Base-by-base conservation (phyloP, 2,329 filamentous ascomycete species). In the Onygena corvina region DNA sequence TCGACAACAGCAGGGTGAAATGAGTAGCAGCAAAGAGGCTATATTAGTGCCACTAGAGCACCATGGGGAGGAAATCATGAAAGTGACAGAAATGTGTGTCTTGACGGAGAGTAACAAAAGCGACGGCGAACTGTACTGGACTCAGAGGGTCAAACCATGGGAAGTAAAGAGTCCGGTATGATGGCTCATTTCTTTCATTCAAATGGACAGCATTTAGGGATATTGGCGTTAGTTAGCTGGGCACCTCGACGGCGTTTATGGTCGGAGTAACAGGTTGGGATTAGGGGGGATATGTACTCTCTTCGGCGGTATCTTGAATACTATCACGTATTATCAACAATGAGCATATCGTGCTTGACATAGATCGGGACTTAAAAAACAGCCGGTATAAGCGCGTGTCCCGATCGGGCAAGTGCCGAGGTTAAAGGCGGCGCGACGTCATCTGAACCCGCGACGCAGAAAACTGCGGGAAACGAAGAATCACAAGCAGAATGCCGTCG, bases 41-140 rank as follows among this genome's bases (percentile, higher is more conserved):
- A 31, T 31, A 12, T 12, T 47, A 8, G n/a, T 8, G 27, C 12
- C 11, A 20, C 25, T n/a, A 9, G 45, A 31, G 14, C 23, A 18
- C 8, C 16, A 35, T 5, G 7, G n/a, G 4, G 33, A 35, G 2
- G 45, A 35, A 8, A 46, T 46, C 30, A 46, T 25, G n/a, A 33
- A 46, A 33, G 44, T 46, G 14, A 46, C 25, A 18, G 45, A 47
- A 9, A 29, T 47, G 3, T 33, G 20, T 14, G 27, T 47, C 21
- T 20, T 12, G 12, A 47, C 33, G 12, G 45, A 47, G 14, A 20
- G 18, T 4, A 35, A 31, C 27, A 29, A 47, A 23, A 35, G 27
- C 6, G 14, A 23, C n/a, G 36, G 11, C n/a, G 36, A 40, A n/a
- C n/a, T n/a, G 36, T 40, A 40, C 11, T 40, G 36, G 36, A 21